Evolutionary conservation across 2,329 filamentous ascomycete genomes (phyloP), one percentile per base, ranked within the genome.

Genomic region (Aquanectria penicillioides): DNA sequence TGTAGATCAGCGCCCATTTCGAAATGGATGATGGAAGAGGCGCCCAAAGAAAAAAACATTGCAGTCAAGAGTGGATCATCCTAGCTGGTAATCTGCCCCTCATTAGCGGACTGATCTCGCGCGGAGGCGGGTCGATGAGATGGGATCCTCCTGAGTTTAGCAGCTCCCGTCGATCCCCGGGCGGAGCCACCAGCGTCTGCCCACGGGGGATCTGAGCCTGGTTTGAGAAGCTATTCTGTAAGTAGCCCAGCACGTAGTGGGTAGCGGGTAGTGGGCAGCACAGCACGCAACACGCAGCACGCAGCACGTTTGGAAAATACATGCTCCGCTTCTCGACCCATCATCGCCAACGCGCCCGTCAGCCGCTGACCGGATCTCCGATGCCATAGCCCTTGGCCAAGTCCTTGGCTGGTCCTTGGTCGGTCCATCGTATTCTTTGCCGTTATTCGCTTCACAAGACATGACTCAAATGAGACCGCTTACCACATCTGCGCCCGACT

Each of bases 131-230:
- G 43, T 31, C 29, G 25, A 51, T 57, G 47, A 52, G 34, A 52
- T 56, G 41, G 29, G 41, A 43, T 51, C 50, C 25, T 46, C 50
- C 43, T 31, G 6, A 29, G 33, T 22, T 18, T 44, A 33, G 18
- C 31, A 48, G 26, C 20, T 33, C 18, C 31, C 48, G 44, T 55
- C 57, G 51, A 59, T 59, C 51, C 50, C 43, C 49, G 26, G 17
- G 41, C 44, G 44, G 50, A 38, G 57, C 37, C 22, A 51, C 11
- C 11, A 25, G 18, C 4, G 20, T 26, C 37, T 57, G 52, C 37
- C 44, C 54, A 46, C 23, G 38, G 33, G 51, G 31, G 26, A 56
- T 59, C 38, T 59, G 25, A 40, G 38, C 15, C 29, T 47, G 34
- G 41, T 38, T 28, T 17, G 29, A 12, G 29, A 34, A 47, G 22